These are phyloP conservation scores for Cytospora leucostoma DNA, from an alignment of 2,329 filamentous ascomycete species.

Conservation along the genomic window DNA sequence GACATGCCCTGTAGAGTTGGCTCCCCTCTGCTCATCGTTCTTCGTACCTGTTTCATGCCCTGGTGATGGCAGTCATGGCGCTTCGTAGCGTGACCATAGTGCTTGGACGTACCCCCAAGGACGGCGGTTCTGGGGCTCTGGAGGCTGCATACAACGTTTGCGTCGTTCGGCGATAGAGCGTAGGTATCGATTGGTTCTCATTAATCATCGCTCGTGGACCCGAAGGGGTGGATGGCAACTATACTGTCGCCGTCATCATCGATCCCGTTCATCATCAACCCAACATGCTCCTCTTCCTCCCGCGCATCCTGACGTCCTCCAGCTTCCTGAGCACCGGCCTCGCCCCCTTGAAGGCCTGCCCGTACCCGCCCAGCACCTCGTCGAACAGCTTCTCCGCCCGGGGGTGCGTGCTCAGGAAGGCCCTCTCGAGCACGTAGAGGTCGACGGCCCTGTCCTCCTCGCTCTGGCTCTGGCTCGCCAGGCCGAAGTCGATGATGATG, in stretches of 20 bases:
- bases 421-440: slow-evolving; percentile 90
- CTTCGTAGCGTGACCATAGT: not conserved
- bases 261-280: slow-evolving; percentile 57
- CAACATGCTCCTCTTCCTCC: slow-evolving; percentile 95
- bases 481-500: slow-evolving; percentile 90
- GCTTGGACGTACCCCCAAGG: not conserved
- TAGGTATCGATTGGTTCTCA: not conserved
- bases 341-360: slow-evolving; percentile 72
- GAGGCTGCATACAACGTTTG: not conserved
- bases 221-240: not conserved
- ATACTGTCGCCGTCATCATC: slow-evolving; percentile 14
- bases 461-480: slow-evolving; percentile 76
- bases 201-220: not conserved
- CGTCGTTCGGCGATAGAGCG: not conserved
- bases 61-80: not conserved
- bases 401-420: slow-evolving; percentile 93
- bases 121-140: not conserved
- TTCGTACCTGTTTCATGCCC: not conserved
- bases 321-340: slow-evolving; percentile 74
- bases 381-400: slow-evolving; percentile 75
- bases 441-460: slow-evolving; percentile 96
- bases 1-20: not conserved
- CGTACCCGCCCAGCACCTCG: slow-evolving; percentile 75
- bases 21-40: not conserved
- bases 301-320: slow-evolving; percentile 90